Conservation (phyloP, 768 basidiomycete genomes). For the Leccinum boreale region DNA sequence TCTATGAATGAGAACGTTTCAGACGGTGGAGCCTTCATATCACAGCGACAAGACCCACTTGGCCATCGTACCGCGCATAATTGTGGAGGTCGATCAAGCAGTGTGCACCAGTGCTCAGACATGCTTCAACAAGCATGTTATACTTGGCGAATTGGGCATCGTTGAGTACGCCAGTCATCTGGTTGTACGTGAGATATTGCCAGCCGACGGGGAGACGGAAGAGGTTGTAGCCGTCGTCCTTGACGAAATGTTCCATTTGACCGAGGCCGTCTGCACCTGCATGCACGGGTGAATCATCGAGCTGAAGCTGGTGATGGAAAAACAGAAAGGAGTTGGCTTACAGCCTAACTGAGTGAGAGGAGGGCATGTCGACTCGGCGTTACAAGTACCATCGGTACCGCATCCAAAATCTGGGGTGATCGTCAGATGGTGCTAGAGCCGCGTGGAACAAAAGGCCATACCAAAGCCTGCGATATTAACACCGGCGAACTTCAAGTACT, state of each 20-base stretch:
- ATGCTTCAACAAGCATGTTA: slow-evolving; percentile 41
- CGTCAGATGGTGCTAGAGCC: neutral
- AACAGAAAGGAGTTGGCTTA: slow-evolving; percentile 11
- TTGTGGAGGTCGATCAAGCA: slow-evolving; percentile 62
- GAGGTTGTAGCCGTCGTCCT: slow-evolving; percentile 50
- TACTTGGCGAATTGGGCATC: slow-evolving; percentile 46
- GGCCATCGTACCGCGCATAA: slow-evolving; percentile 54
- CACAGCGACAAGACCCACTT: slow-evolving; percentile 23
- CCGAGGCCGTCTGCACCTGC: slow-evolving; percentile 26
- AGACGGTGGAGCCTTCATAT: slow-evolving; percentile 6
- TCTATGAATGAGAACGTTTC: slow-evolving; percentile 22
- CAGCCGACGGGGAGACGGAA: slow-evolving; percentile 63
- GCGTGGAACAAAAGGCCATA: neutral
- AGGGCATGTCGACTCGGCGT: slow-evolving; percentile 37
- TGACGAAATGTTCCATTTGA: slow-evolving; percentile 63
- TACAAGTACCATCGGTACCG: slow-evolving; percentile 42
- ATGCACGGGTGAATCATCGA: neutral
- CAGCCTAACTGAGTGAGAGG: slow-evolving; percentile 46
- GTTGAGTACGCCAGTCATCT: slow-evolving; percentile 40
- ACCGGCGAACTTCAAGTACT: slow-evolving; percentile 36
- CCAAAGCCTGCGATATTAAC: slow-evolving; percentile 56
- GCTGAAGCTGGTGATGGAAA: neutral
- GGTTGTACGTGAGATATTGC: slow-evolving; percentile 47
- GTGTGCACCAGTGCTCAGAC: slow-evolving; percentile 46
- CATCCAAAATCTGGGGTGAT: slow-evolving; percentile 43